Base-by-base conservation (phyloP, 164 flowering plant genomes). In the Hamamelis virginiana region DNA sequence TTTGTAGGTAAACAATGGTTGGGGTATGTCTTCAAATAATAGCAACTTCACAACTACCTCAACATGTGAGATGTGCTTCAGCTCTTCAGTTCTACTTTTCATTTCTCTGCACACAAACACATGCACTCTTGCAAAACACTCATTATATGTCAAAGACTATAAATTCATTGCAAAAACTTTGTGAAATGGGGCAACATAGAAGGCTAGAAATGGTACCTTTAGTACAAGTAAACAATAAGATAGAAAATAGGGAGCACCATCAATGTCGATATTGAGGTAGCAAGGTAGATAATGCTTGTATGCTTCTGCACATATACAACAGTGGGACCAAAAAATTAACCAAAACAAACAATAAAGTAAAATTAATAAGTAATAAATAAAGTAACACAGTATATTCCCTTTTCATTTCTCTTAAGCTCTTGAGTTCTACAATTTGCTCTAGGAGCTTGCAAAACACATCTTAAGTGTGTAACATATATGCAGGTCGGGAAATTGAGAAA, bases 211-310 rank as follows among this genome's bases (percentile, higher is more conserved):
- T 52, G 0, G 26, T 80, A 96, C 99, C 97, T 90, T 67, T 84
- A 94, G 74, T 88, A 72, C 75, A 96, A 75, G 77, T 75, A 96
- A 23, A 89, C 92, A 52, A 93, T 61, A 18, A 88, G 43, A 74
- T 96, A 96, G 81, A 96, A 93, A 25, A 93, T 16, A 22, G 97
- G 96, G 21, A 96, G 89, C 82, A 93, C 74, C 95, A 93, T 87
- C 87, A 93, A 26, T 45, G 80, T 87, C 89, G 93, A 69, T 74
- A 91, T 82, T 41, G 93, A 86, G 46, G 74, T 70, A 50, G 92
- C 89, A 63, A 91, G 70, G 82, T 89, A 91, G 68, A 96, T 80
- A 19, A 90, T 62, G 65, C 91, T 86, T 13, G 86, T 65, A 15
- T 80, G 85, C 82, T 87, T 91, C 99, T 96, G 96, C 83, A 85